These are phyloP conservation scores for Schoenoplectus tabernaemontani DNA, from an alignment of 202 grass and related monocot genomes.

Conservation along the genomic window DNA sequence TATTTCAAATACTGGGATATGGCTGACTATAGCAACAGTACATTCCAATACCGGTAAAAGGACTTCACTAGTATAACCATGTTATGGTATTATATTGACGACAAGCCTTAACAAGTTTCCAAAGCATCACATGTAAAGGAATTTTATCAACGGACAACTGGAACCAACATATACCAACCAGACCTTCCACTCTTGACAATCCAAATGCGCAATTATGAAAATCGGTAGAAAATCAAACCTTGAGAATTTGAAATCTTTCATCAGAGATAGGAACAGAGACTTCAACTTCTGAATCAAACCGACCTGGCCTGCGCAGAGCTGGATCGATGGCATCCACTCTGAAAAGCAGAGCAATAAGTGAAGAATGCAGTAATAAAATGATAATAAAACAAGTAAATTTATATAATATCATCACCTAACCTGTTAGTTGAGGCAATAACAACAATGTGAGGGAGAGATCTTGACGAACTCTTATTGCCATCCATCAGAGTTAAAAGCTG, in stretches of 20 bases:
- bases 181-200: background rate
- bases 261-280: constrained; percentile 59
- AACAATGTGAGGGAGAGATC: constrained; percentile 53
- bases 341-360: constrained; percentile 13
- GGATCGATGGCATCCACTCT: constrained; percentile 87
- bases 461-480: constrained; percentile 65
- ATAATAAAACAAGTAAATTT: constrained; percentile 15
- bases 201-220: background rate
- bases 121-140: background rate
- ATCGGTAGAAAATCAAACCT: constrained; percentile 33
- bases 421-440: constrained; percentile 91
- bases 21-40: background rate
- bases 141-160: background rate
- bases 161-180: background rate
- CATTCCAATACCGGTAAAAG: background rate
- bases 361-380: constrained; percentile 14
- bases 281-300: constrained; percentile 88
- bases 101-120: background rate
- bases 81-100: background rate
- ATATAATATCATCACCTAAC: constrained; percentile 25
- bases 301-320: constrained; percentile 74
- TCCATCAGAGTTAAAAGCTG: constrained; percentile 95
- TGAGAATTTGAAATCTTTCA: constrained; percentile 62
- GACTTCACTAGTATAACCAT: background rate
- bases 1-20: background rate